Conservation (phyloP, 2,329 filamentous ascomycete species). For the Sporothrix globosa region DNA sequence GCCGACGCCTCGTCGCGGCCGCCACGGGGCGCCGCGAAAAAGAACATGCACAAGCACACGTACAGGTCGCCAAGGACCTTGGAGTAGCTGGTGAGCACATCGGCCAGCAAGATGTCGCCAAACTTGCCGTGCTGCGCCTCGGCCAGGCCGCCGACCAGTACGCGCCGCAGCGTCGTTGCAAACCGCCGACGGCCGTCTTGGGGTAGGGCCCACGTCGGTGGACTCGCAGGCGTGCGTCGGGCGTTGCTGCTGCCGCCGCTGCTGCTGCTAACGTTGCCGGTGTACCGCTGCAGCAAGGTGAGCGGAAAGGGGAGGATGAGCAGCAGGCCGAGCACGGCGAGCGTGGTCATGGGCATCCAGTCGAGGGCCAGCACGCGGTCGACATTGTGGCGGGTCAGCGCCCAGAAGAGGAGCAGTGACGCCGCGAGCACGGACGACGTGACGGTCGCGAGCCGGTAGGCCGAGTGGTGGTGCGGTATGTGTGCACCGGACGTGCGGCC, state of each 20-base stretch:
- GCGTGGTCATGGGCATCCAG: conserved; percentile 83
- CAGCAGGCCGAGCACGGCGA: conserved; percentile 69
- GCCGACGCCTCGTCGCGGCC: conserved; percentile 63
- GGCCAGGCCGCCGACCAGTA: conserved; percentile 83
- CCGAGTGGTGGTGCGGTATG: conserved; percentile 74
- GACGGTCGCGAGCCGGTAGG: conserved; percentile 80
- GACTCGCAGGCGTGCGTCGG: background rate
- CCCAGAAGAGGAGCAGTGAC: conserved; percentile 83
- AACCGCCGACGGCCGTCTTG: conserved; percentile 74
- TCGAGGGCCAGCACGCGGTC: conserved; percentile 75
- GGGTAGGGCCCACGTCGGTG: conserved; percentile 49
- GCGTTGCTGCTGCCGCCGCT: background rate
- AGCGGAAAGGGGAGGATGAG: conserved; percentile 65
- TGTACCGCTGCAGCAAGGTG: conserved; percentile 54
- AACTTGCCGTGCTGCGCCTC: conserved; percentile 89
- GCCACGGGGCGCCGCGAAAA: conserved; percentile 49
- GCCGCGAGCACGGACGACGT: conserved; percentile 71
- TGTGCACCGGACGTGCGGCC: conserved; percentile 70
- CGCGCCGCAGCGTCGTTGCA: conserved; percentile 72
- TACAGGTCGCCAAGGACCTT: conserved; percentile 90
- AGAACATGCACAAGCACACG: conserved; percentile 89
- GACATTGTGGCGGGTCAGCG: conserved; percentile 70
- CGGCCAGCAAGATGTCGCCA: conserved; percentile 88
- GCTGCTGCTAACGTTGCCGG: background rate
- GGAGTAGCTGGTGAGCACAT: conserved; percentile 92